Conservation (phyloP, 2,329 filamentous ascomycete genomes). For the Pseudocercospora fijiensis region DNA sequence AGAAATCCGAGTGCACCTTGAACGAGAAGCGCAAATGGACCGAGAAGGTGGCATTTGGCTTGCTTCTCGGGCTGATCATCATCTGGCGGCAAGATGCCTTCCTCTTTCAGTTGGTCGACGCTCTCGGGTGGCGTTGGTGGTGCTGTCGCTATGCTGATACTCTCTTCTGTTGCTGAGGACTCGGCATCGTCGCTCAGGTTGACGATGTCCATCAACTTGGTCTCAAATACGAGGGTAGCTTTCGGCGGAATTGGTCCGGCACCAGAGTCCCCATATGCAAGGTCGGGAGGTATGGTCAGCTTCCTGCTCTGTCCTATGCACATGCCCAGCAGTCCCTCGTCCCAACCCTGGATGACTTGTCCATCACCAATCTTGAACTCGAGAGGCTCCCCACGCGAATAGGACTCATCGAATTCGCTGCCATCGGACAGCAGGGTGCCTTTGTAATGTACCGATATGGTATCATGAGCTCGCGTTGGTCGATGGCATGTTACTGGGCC, state of each 20-base stretch:
- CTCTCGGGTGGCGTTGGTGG: slow-evolving; percentile 23
- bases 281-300: slow-evolving; percentile 82
- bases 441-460: slow-evolving; percentile 50
- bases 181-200: slow-evolving; percentile 3
- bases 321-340: slow-evolving; percentile 86
- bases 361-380: slow-evolving; percentile 75
- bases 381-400: slow-evolving; percentile 74
- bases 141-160: slow-evolving; percentile 30
- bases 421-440: slow-evolving; percentile 59
- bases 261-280: slow-evolving; percentile 74
- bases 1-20: slow-evolving; percentile 82
- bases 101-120: slow-evolving; percentile 10
- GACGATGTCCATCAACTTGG: slow-evolving; percentile 79
- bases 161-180: slow-evolving; percentile 19
- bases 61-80: slow-evolving; percentile 31
- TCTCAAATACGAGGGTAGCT: slow-evolving; percentile 86
- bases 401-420: slow-evolving; percentile 78
- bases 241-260: slow-evolving; percentile 69
- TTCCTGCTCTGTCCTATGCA: slow-evolving; percentile 90
- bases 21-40: slow-evolving; percentile 85
- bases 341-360: slow-evolving; percentile 92
- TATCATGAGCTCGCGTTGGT: slow-evolving; percentile 49
- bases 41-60: slow-evolving; percentile 83
- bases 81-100: slow-evolving; percentile 15
- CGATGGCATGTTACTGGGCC: slow-evolving; percentile 44